Evolutionary conservation across 257 asterid species (phyloP).

Genomic region (Fraxinus quadrangulata): DNA sequence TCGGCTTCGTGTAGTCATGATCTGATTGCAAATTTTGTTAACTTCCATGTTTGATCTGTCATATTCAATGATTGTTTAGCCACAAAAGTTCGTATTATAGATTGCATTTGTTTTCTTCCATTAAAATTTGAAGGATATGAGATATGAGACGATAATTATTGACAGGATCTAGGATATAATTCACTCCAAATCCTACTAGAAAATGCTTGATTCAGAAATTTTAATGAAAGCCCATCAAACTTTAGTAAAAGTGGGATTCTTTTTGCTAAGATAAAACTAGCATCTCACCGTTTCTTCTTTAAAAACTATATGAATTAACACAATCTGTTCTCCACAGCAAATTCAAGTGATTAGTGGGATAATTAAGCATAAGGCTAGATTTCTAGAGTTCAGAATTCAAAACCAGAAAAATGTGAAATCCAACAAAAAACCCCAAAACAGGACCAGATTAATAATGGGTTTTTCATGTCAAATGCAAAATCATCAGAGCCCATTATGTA

Average conservation of each 20-base stretch:
- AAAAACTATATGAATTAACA: neutral
- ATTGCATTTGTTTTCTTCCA: neutral
- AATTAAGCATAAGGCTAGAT: slow-evolving; percentile 9
- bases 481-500: neutral
- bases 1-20: slow-evolving; percentile 20
- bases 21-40: slow-evolving; percentile 6
- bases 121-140: neutral
- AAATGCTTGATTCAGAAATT: slow-evolving; percentile 18
- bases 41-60: slow-evolving; percentile 24
- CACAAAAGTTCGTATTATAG: neutral
- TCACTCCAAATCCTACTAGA: slow-evolving; percentile 1
- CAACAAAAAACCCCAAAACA: neutral
- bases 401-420: slow-evolving; percentile 16
- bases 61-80: slow-evolving; percentile 11
- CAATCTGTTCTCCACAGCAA: slow-evolving; percentile 1
- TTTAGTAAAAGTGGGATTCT: slow-evolving; percentile 24
- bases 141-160: neutral
- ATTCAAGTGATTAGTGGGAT: slow-evolving; percentile 28
- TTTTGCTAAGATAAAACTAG: slow-evolving; percentile 17
- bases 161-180: neutral
- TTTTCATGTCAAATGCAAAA: neutral
- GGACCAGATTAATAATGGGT: neutral
- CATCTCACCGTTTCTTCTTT: neutral
- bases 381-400: slow-evolving; percentile 11
- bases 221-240: neutral